phyloP scores from a whole-genome alignment of 1,284 basidiomycete species.

The Schizopora paradoxa region DNA sequence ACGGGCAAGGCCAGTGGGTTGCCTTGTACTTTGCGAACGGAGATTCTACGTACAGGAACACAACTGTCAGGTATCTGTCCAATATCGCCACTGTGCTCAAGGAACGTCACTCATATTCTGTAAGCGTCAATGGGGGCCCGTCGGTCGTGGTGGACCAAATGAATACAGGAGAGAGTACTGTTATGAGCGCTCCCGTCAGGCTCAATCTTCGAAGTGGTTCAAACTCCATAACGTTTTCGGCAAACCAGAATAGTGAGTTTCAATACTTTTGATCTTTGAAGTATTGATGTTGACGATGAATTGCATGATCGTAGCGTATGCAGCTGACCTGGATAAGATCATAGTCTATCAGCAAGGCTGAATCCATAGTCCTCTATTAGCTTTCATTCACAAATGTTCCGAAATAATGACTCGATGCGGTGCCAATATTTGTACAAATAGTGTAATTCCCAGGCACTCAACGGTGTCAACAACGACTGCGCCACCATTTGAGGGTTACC shows the following conservation, averaged over 20 bases:
- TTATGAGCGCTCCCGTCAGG: slow-evolving; percentile 52
- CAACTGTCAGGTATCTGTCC: slow-evolving; percentile 45
- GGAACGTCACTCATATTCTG: background rate
- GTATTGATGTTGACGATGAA: slow-evolving; percentile 1
- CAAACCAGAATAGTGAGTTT: slow-evolving; percentile 45
- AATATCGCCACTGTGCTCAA: background rate
- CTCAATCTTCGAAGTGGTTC: slow-evolving; percentile 44
- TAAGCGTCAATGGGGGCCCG: slow-evolving; percentile 53
- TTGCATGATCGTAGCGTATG: slow-evolving; percentile 38
- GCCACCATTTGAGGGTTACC: background rate
- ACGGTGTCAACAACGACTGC: background rate
- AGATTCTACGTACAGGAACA: slow-evolving; percentile 53
- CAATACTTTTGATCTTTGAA: background rate
- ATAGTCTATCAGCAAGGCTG: slow-evolving; percentile 39
- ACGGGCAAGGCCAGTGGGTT: slow-evolving; percentile 51
- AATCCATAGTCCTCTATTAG: too few relatives aligned
- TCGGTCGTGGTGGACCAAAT: slow-evolving; percentile 50
- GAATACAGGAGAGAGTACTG: slow-evolving; percentile 46
- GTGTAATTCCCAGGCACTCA: background rate
- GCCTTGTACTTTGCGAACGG: slow-evolving; percentile 54
- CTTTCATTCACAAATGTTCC: too few relatives aligned
- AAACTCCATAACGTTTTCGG: slow-evolving; percentile 48
- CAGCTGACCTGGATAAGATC: slow-evolving; percentile 59
- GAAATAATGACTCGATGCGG: too few relatives aligned
- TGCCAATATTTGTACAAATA: background rate